Base-by-base conservation (phyloP, 129 eudicot species). In the Flaveria robusta region DNA sequence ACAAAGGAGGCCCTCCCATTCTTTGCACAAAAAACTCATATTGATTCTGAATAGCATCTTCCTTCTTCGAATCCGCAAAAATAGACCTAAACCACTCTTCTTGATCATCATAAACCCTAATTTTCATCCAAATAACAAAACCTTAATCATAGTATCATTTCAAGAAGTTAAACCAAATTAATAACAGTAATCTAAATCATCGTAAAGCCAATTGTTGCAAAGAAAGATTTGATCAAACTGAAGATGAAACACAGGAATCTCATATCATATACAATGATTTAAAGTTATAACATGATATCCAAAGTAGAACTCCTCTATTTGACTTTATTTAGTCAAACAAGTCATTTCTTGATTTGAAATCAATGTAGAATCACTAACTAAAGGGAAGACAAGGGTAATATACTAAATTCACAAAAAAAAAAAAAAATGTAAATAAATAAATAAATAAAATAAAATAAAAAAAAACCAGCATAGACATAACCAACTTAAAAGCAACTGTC, bases 1-100 rank as follows among this genome's bases (percentile, higher is more conserved):
- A 94, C 29, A 91, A 71, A 63, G 96, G 93, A 70, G 99, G 99
- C 39, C 99, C 99, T 71, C 99, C 99, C 99, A 91, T 91, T 86
- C 99, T 86, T 73, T 94, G 99, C 81, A 87, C 93, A 80, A 94
- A 94, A 87, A 94, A 91, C 85, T 94, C 97, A 22, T 94, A 94
- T 43, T 94, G 99, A 79, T 94, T 94, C 75, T 86, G 90, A 78
- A 94, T 94, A 45, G 97, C 99, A 69, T 94, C 96, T 83, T 91
- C 99, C 84, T 94, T 94, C 46, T 70, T 87, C 1, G 97, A 94
- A 73, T 94, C 83, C 3, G 94, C 89, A 68, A 94, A 94, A 81
- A 94, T 87, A 24, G 97, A 89, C 76, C 97, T 84, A 80, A 94
- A 94, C 99, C 96, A 91, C 76, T 94, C 97, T 74, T 94, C 97